phyloP scores from a whole-genome alignment of 2,329 filamentous ascomycete genomes.

The Microcyclosporella mali region DNA sequence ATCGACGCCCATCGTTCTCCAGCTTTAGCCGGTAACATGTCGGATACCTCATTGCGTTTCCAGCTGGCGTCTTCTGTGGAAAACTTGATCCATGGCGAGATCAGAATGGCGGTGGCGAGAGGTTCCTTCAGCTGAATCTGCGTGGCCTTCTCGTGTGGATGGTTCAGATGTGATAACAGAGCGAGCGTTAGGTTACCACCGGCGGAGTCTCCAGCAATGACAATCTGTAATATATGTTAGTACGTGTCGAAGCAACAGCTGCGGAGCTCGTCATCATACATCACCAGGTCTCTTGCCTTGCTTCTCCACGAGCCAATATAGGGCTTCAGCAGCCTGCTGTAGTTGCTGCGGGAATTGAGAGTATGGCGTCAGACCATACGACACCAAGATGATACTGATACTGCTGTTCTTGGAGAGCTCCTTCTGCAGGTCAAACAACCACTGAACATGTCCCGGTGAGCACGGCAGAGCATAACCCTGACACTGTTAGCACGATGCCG shows the following conservation, averaged over 20 bases:
- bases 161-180: conserved; percentile 47
- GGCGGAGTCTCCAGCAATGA: conserved; percentile 49
- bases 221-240: conserved; percentile 30
- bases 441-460: conserved; percentile 44
- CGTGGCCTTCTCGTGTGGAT: conserved; percentile 48
- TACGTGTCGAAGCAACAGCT: not conserved
- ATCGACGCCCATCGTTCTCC: conserved; percentile 43
- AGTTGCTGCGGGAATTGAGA: conserved; percentile 45
- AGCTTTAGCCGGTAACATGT: conserved; percentile 41
- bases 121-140: conserved; percentile 36
- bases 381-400: conserved; percentile 48
- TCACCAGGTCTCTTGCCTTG: conserved; percentile 33
- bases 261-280: conserved; percentile 16
- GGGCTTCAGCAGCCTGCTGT: conserved; percentile 39
- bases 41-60: conserved; percentile 44
- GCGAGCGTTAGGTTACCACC: conserved; percentile 45
- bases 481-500: not conserved
- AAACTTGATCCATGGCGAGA: conserved; percentile 55
- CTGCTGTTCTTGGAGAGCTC: conserved; percentile 36
- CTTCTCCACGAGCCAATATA: conserved; percentile 39
- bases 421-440: conserved; percentile 41
- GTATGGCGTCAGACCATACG: conserved; percentile 50
- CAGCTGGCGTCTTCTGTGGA: conserved; percentile 40
- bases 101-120: conserved; percentile 47
- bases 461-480: conserved; percentile 48